Evolutionary conservation across 2,329 filamentous ascomycete genomes (phyloP).

Genomic region (Epichloe festucae): DNA sequence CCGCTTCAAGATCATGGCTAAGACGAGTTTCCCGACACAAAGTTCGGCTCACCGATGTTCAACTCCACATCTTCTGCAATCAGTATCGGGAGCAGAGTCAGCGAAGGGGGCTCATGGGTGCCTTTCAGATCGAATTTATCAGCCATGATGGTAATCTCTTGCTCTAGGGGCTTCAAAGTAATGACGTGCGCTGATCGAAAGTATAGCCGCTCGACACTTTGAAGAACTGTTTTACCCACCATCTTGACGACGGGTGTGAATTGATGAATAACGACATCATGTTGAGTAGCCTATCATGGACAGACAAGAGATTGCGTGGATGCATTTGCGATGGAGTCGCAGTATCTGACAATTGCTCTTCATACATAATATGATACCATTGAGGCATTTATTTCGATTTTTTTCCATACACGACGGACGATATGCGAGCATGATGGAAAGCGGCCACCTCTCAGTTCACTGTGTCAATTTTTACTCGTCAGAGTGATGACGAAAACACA

Average conservation of each 20-base stretch:
- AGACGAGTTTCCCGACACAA: conserved; percentile 28
- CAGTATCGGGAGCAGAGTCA: conserved; percentile 39
- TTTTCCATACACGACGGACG: background rate
- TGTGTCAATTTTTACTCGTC: background rate
- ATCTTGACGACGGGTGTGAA: background rate
- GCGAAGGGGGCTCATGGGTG: conserved; percentile 32
- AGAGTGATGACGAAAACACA: background rate
- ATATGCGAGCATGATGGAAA: background rate
- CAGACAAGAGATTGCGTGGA: background rate
- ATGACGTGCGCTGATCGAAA: background rate
- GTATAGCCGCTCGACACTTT: conserved; percentile 24
- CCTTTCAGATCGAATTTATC: conserved; percentile 39
- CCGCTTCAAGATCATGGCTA: conserved; percentile 36
- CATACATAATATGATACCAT: background rate
- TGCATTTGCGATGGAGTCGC: background rate
- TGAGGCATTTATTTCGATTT: background rate
- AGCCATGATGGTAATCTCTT: conserved; percentile 23
- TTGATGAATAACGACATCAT: background rate
- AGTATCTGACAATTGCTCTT: background rate
- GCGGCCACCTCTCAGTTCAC: background rate
- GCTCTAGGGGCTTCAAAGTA: background rate
- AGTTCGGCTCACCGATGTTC: conserved; percentile 39
- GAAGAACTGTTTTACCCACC: conserved; percentile 24
- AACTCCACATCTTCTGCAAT: conserved; percentile 47
- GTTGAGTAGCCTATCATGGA: background rate